Evolutionary conservation across 2,329 filamentous ascomycete species (phyloP), one percentile per base, ranked within the genome.

Genomic region (Grosmannia penicillata): DNA sequence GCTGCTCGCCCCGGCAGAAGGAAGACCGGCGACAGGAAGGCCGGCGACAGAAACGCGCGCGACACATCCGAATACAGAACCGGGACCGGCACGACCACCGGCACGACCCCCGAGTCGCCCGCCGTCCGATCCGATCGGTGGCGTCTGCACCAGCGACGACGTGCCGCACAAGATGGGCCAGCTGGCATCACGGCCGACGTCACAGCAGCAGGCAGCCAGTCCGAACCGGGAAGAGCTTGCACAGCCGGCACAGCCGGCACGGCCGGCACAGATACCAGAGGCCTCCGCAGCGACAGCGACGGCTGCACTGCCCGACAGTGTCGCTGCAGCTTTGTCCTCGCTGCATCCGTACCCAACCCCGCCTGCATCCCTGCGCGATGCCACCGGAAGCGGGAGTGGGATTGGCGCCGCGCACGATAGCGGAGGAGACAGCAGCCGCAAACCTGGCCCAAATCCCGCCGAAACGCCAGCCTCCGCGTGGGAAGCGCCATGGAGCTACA

Each of bases 271-370:
- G 30, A 45, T 41, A 26, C 40, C 41, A 17, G n/a, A 35, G 27
- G 13, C 24, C 11, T 19, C 17, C 6, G 21, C 23, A 25, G 7
- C 29, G 23, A 17, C 21, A 28, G 13, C 15, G 18, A 23, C 26
- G 19, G 18, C 34, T 13, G 23, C 37, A 8, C 26, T 30, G 4
- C 22, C 21, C 17, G 43, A 41, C 21, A 21, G 17, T 13, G 24
- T 22, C 7, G 28, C 25, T 4, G 29, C 15, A 4, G 35, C 40
- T n/a, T n/a, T 26, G 18, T 35, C 37, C 13, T 38, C 39, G 4
- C 47, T 55, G 46, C 55, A 65, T 47, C 54, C 63, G 47, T 75
- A 73, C 56, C 71, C 70, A 50, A 75, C 71, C 47, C 72, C 72
- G 54, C 70, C 71, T 47, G 60, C 60, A 46, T 76, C 63, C 26